A percentile compares a stretch with the other conserved stretches of the same genome.
These are phyloP conservation scores for Sporothrix curviconia DNA, from an alignment of 2,329 filamentous ascomycete species.

Conservation along the genomic window DNA sequence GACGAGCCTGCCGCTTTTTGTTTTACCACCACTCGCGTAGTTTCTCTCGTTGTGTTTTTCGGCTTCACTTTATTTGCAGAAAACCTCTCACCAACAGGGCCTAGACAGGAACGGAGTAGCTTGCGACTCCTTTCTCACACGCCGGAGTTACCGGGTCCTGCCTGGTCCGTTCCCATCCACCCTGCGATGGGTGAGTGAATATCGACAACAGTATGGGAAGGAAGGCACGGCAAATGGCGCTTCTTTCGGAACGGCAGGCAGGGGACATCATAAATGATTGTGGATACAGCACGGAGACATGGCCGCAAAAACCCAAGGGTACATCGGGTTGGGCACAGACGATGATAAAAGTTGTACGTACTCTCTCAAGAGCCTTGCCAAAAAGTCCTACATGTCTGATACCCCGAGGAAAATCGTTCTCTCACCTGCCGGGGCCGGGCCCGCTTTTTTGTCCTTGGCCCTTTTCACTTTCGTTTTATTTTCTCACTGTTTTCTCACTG, in stretches of 20 bases:
- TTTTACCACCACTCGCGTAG: background rate
- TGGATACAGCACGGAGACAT: no score
- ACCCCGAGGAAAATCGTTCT: background rate
- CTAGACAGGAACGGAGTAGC: no score
- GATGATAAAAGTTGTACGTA: background rate
- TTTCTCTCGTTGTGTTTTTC: background rate
- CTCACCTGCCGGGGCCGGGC: background rate
- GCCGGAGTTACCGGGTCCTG: constrained; percentile 7
- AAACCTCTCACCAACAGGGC: background rate
- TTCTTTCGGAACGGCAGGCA: background rate
- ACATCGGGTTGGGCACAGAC: background rate
- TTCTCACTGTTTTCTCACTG: background rate
- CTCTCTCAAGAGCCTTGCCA: background rate
- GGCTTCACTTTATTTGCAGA: background rate
- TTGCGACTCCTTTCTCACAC: no score
- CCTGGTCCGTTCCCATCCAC: background rate
- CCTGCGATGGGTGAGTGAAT: no score
- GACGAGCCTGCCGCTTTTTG: background rate
- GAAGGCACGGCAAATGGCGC: background rate
- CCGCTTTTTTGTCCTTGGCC: background rate
- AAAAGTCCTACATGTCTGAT: background rate
- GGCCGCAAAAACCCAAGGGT: background rate
- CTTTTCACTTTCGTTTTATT: background rate
- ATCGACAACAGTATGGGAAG: no score
- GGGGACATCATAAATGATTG: no score